Evolutionary conservation across 495 filamentous ascomycete species (phyloP), one percentile per base, ranked within the genome.

Genomic region (Lophiostoma macrostomum): DNA sequence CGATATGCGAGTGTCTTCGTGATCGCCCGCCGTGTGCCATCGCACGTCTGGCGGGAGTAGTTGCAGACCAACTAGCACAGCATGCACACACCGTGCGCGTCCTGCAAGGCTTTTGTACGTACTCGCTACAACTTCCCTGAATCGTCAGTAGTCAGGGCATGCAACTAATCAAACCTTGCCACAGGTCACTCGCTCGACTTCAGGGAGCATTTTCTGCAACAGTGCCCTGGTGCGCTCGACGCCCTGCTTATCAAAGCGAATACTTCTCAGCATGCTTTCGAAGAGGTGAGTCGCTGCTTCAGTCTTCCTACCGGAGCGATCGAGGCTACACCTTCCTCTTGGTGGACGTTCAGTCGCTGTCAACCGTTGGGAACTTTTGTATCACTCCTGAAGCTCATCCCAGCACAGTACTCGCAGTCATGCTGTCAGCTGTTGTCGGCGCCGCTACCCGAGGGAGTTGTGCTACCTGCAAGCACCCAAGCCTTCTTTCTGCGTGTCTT

Each of bases 51-150:
- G 61, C 60, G 1, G 50, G 40, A 12, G 39, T 61, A n/a, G 37
- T 67, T n/a, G 27, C 60, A 10, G 60, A 60, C 1, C 65, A 58
- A 11, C 44, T 69, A 34, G 36, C 47, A 8, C 59, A 58, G n/a
- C 65, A 65, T 65, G 50, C 63, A 1, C 63, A 66, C 55, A 53
- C 64, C 20, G 36, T 71, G 48, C 27, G 57, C 16, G 55, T 69
- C 34, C 41, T 71, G 25, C 49, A 58, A n/a, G 39, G 32, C 27
- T 49, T 70, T 1, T 54, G 66, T 70, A 58, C 13, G 61, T 30
- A 20, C 39, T 44, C 58, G 34, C 52, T 43, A 37, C 37, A 28
- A 16, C 25, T 25, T 40, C 32, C 50, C 40, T 12, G 4, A n/a
- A 31, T 34, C 18, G 43, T 32, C 20, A n/a, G 25, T 5, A 4